phyloP scores from a whole-genome alignment of 2,329 filamentous ascomycete genomes.

The Arthrobotrys musiformis region DNA sequence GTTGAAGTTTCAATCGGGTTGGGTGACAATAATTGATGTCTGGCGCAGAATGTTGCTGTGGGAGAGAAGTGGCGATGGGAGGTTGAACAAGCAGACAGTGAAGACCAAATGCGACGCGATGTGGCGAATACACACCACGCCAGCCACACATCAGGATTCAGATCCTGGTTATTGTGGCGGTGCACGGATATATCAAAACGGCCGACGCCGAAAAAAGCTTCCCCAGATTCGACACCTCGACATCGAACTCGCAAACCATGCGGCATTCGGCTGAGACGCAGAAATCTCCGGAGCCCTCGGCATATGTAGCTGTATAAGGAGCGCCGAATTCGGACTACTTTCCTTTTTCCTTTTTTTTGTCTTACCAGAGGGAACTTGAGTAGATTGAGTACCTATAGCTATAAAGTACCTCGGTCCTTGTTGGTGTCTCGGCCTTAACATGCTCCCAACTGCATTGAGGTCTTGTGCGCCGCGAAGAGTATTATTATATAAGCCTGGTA shows the following conservation, averaged over 20 bases:
- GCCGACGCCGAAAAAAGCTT: conserved; percentile 4
- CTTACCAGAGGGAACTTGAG: not conserved
- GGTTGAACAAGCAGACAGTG: not conserved
- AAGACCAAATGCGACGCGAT: conserved; percentile 3
- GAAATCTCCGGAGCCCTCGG: conserved; percentile 16
- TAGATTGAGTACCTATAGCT: too few species aligned
- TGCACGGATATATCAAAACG: conserved; percentile 50
- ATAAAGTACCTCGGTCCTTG: not conserved
- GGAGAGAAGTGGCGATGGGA: not conserved
- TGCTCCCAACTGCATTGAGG: conserved; percentile 6
- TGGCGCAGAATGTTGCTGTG: not conserved
- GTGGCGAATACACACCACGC: conserved; percentile 14
- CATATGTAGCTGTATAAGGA: conserved; percentile 20
- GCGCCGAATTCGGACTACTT: not conserved
- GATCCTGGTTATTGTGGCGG: conserved; percentile 47
- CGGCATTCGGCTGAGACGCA: not conserved
- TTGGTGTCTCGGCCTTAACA: not conserved
- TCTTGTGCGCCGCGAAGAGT: conserved; percentile 18
- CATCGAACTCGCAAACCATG: not conserved
- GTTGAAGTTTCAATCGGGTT: not conserved
- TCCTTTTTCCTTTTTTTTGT: not conserved
- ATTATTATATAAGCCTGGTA: conserved; percentile 23
- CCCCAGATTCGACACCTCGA: conserved; percentile 7
- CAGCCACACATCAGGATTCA: conserved; percentile 43
- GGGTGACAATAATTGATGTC: not conserved